Evolutionary conservation across 257 asterid genomes (phyloP), one percentile per base, ranked within the genome.

Genomic region (Solanum appendiculatum): DNA sequence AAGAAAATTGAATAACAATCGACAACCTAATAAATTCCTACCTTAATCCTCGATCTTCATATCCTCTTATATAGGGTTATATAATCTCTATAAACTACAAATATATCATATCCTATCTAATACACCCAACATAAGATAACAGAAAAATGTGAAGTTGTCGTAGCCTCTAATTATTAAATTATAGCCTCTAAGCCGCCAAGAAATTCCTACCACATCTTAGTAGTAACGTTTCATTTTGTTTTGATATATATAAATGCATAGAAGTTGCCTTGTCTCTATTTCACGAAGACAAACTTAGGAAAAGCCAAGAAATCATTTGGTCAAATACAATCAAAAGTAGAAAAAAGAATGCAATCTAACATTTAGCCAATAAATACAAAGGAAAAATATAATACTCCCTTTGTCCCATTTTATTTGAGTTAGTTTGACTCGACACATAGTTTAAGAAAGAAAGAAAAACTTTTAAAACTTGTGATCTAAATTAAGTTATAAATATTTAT

Each of bases 241-340:
- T 60, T 60, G 29, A 60, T 31, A 27, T n/a, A 75, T 75, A 75
- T 75, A n/a, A 75, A 75, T 75, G 83, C 56, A 23, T 75, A 75
- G 36, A 7, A 40, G 9, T 75, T 75, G 83, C 36, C 33, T 75
- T 40, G 56, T 75, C 83, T 75, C 56, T 75, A 75, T 10, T 39
- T 75, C 34, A 23, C 34, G 2, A 75, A 75, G 36, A 40, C 36
- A 8, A 75, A 40, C 34, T n/a, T 23, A n/a, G 58, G 11, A 75
- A 75, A 74, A 37, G 18, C 33, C 82, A 74, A 74, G 6, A 37
- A 5, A 37, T 74, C 33, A 27, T 21, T 39, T 23, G 48, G 82
- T 74, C 82, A 39, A 74, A 37, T 74, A 74, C 21, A 73, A 73
- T 16, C 27, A 16, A 70, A 33, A 4, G 20, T 29, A 29, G 74